phyloP scores from a whole-genome alignment of 2,329 filamentous ascomycete genomes.

The Alternaria rosae region DNA sequence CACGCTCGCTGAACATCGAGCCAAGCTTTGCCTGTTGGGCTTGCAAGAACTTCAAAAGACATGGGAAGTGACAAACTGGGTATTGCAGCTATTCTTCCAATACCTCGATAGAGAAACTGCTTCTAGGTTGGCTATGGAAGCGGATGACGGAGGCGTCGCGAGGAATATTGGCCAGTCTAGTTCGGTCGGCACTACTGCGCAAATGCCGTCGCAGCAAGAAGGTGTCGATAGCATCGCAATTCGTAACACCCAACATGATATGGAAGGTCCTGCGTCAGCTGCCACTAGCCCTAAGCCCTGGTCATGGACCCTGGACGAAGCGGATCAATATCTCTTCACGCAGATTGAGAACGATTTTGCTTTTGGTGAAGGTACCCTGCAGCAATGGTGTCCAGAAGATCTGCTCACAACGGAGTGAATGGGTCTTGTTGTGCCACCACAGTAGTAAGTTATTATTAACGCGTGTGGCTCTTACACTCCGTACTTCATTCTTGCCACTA shows the following conservation, averaged over 20 bases:
- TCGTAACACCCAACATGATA: neutral
- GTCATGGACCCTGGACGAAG: conserved; percentile 40
- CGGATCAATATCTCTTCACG: conserved; percentile 40
- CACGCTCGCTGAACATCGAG: conserved; percentile 58
- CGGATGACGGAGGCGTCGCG: conserved; percentile 30
- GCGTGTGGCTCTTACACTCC: neutral
- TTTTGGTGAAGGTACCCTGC: conserved; percentile 37
- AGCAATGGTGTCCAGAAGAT: conserved; percentile 31
- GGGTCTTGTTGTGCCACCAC: neutral
- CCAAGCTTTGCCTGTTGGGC: conserved; percentile 58
- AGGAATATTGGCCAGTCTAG: conserved; percentile 16
- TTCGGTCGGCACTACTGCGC: conserved; percentile 9
- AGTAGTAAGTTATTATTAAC: neutral
- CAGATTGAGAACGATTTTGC: conserved; percentile 44
- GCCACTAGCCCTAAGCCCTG: conserved; percentile 28
- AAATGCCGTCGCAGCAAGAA: conserved; percentile 11
- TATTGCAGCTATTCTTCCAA: conserved; percentile 58
- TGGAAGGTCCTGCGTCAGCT: conserved; percentile 12
- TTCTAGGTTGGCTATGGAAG: conserved; percentile 44
- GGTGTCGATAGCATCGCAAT: neutral
- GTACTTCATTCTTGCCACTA: neutral
- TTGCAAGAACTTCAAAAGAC: conserved; percentile 59
- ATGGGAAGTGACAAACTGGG: conserved; percentile 60
- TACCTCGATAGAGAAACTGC: conserved; percentile 57
- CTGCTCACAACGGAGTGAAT: conserved; percentile 9